Percentiles rank a stretch among this genome's conserved stretches.
Evolutionary conservation across 345 rosid genomes (phyloP).

Genomic region (Xanthoceras sorbifolium): DNA sequence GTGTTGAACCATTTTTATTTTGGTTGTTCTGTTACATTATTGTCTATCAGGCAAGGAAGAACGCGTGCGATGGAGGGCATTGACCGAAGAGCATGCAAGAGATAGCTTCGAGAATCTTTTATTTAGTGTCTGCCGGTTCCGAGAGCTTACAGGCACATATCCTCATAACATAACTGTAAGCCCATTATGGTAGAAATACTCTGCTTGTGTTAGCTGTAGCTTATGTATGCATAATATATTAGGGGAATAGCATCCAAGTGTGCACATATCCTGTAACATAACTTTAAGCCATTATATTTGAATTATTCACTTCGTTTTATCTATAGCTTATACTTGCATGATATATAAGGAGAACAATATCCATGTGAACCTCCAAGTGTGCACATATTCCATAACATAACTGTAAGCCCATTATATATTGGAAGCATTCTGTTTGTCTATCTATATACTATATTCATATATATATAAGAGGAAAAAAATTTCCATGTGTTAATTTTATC

Average conservation of each 20-base stretch:
- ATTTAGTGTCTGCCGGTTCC: slow-evolving; percentile 85
- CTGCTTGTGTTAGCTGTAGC: slow-evolving; percentile 1
- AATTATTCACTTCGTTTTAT: slow-evolving; percentile 8
- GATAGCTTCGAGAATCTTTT: slow-evolving; percentile 98
- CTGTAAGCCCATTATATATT: too few species aligned
- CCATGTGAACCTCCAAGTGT: too few species aligned
- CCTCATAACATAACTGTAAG: slow-evolving; percentile 91
- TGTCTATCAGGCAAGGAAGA: slow-evolving; percentile 62
- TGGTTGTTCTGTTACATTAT: slow-evolving; percentile 14
- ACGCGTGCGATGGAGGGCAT: slow-evolving; percentile 68
- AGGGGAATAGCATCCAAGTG: background rate
- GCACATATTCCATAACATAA: too few species aligned
- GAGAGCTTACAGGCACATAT: slow-evolving; percentile 90
- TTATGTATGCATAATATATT: background rate
- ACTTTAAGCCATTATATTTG: slow-evolving; percentile 52
- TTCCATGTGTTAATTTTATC: too few species aligned
- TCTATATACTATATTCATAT: too few species aligned
- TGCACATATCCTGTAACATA: slow-evolving; percentile 78
- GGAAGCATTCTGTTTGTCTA: too few species aligned
- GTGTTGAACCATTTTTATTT: background rate
- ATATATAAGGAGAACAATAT: background rate
- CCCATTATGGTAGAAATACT: slow-evolving; percentile 7
- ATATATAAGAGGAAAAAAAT: too few species aligned
- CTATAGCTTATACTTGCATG: background rate
- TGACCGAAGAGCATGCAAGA: slow-evolving; percentile 98